Evolutionary conservation across 768 basidiomycete species (phyloP).

Genomic region (Ephemerocybe angulata): DNA sequence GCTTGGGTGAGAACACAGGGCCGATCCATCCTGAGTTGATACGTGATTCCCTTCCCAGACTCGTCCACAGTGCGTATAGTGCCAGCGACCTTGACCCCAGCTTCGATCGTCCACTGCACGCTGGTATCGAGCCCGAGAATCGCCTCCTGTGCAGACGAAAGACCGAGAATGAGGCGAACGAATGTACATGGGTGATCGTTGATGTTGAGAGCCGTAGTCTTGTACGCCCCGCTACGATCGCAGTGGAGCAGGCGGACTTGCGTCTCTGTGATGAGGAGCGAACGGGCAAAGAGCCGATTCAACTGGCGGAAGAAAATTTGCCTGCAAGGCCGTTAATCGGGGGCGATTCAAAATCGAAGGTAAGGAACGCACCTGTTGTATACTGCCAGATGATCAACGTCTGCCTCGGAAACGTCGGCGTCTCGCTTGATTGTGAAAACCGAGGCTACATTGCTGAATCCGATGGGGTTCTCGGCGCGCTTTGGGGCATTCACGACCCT

Average conservation of each 20-base stretch:
- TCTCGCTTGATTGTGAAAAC: neutral
- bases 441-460: neutral
- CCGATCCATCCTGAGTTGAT: neutral
- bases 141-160: neutral
- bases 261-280: neutral
- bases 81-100: neutral
- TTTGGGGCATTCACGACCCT: neutral
- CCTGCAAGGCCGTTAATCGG: neutral
- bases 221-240: neutral
- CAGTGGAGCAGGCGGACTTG: neutral
- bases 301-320: conserved; percentile 3
- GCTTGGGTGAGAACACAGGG: neutral
- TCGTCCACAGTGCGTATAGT: neutral
- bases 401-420: neutral
- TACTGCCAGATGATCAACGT: neutral
- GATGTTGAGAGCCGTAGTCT: neutral
- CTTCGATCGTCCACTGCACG: neutral
- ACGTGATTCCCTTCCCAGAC: neutral
- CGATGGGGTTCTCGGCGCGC: neutral
- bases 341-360: too few species aligned
- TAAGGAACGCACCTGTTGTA: neutral
- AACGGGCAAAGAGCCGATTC: neutral
- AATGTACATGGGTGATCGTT: neutral
- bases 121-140: neutral
- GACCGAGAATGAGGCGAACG: neutral